Percentiles rank a stretch among this genome's conserved stretches.
These are phyloP conservation scores for Emericellopsis atlantica DNA, from an alignment of 2,329 filamentous ascomycete genomes.

Conservation along the genomic window DNA sequence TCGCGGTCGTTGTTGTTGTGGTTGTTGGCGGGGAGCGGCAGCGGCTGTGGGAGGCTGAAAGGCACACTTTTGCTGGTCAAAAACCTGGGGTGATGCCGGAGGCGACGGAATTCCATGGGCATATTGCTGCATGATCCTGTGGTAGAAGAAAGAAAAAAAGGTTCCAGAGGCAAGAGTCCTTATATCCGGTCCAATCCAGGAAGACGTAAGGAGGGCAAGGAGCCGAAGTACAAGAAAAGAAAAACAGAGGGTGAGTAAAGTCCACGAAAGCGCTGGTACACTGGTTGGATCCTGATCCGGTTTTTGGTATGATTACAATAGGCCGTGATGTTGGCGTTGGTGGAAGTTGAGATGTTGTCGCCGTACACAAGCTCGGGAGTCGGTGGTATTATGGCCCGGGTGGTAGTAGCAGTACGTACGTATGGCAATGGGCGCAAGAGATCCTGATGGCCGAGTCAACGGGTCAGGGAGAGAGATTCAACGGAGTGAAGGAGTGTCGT, in stretches of 20 bases:
- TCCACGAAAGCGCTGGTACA: slow-evolving; percentile 7
- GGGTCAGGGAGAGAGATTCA: slow-evolving; percentile 23
- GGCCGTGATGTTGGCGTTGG: slow-evolving; percentile 4
- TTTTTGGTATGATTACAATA: slow-evolving; percentile 7
- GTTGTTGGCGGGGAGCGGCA: too few species aligned
- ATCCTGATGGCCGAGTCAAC: slow-evolving; percentile 36
- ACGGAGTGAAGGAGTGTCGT: slow-evolving; percentile 24
- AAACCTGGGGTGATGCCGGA: slow-evolving; percentile 38
- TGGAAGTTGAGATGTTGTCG: too few species aligned
- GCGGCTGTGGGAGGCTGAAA: slow-evolving; percentile 15
- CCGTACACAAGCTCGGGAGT: background rate
- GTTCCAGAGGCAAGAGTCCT: too few species aligned
- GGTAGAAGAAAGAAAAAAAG: background rate
- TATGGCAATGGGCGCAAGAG: background rate
- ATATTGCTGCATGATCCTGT: slow-evolving; percentile 44
- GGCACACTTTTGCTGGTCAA: slow-evolving; percentile 34
- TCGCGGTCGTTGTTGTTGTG: slow-evolving; percentile 19
- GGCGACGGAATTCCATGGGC: slow-evolving; percentile 44
- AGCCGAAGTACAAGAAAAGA: slow-evolving; percentile 5
- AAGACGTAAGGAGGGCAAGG: slow-evolving; percentile 9
- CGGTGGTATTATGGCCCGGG: background rate
- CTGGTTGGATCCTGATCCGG: slow-evolving; percentile 12
- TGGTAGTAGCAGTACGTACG: background rate
- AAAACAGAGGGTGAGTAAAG: slow-evolving; percentile 9
- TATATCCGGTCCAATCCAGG: slow-evolving; percentile 1